These are phyloP conservation scores for Parietaria judaica DNA, from an alignment of 306 rosid genomes.

Conservation along the genomic window DNA sequence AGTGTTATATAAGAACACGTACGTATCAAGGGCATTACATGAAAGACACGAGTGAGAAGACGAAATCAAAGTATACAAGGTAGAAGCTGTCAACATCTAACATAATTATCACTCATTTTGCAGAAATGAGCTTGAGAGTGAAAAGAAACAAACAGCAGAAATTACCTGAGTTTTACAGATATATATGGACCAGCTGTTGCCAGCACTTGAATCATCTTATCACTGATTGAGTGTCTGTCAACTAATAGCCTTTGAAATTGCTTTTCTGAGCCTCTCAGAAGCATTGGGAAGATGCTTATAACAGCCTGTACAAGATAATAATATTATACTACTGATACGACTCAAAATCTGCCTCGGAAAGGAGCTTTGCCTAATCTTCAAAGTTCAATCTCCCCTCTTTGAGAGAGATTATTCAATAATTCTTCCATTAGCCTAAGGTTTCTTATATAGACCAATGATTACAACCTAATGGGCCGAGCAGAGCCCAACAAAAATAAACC, in stretches of 20 bases:
- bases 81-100: neutral
- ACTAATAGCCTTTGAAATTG: constrained; percentile 57
- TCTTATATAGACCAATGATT: no score
- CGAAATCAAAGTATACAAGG: neutral
- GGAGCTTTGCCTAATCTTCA: no score
- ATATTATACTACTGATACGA: neutral
- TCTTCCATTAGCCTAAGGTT: no score
- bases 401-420: no score
- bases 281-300: constrained; percentile 57
- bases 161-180: constrained; percentile 60
- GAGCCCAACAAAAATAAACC: no score
- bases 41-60: neutral
- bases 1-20: neutral
- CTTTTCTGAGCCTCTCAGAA: constrained; percentile 59
- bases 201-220: constrained; percentile 62
- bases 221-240: constrained; percentile 36
- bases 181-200: constrained; percentile 52
- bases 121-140: neutral
- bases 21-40: neutral
- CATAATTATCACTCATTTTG: neutral
- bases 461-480: no score
- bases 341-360: no score
- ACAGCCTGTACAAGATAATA: constrained; percentile 46
- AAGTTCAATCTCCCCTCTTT: no score
- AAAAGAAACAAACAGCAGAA: constrained; percentile 14